These are phyloP conservation scores for Fusarium udum DNA, from an alignment of 2,329 filamentous ascomycete species.

Conservation along the genomic window DNA sequence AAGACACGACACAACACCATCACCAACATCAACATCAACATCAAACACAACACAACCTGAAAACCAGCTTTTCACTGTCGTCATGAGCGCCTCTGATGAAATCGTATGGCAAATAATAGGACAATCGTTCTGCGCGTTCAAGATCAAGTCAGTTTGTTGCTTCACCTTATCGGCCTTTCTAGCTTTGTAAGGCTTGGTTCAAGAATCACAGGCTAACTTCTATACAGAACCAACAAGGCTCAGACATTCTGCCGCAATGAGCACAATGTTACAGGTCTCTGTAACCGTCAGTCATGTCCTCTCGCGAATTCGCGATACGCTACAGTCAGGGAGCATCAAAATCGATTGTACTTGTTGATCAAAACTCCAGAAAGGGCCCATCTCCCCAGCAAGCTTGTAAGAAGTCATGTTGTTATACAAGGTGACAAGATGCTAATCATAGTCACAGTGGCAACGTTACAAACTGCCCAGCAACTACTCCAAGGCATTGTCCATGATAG, in stretches of 20 bases:
- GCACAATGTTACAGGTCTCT: constrained; percentile 85
- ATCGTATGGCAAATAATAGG: constrained; percentile 98
- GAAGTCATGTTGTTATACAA: background rate
- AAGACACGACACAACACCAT: background rate
- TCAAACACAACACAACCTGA: background rate
- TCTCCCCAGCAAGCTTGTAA: background rate
- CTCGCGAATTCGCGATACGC: constrained; percentile 75
- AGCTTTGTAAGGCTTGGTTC: background rate
- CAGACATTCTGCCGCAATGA: constrained; percentile 97
- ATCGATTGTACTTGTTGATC: background rate
- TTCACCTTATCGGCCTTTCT: too few relatives aligned
- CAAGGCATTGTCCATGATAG: constrained; percentile 69
- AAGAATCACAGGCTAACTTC: constrained; percentile 41
- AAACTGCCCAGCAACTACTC: constrained; percentile 85
- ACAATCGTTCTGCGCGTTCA: constrained; percentile 94
- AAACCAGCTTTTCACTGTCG: too few relatives aligned
- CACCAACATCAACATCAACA: background rate
- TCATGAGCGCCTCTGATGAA: constrained; percentile 56
- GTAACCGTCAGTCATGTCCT: constrained; percentile 88
- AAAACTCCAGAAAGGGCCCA: background rate
- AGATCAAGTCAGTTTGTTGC: constrained; percentile 76
- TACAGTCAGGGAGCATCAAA: background rate
- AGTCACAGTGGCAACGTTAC: background rate
- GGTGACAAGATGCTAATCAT: background rate
- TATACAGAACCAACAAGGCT: constrained; percentile 76